phyloP scores from a whole-genome alignment of 2,329 filamentous ascomycete species.

The Arthrobotrys conoides region DNA sequence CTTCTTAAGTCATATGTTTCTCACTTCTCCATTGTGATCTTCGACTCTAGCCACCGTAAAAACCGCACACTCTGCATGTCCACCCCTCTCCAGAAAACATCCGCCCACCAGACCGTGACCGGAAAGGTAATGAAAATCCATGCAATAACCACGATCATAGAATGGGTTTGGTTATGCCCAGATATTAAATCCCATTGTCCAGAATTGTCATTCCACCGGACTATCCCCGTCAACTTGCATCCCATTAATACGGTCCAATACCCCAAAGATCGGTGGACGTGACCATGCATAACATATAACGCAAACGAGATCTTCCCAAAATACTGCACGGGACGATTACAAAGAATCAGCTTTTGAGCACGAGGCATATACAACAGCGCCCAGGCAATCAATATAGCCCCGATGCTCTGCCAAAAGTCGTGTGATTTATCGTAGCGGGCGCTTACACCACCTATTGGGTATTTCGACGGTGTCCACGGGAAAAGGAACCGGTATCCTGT shows the following conservation, averaged over 20 bases:
- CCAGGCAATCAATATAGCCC: constrained; percentile 23
- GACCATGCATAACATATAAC: constrained; percentile 39
- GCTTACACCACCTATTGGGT: neutral
- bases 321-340: constrained; percentile 27
- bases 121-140: constrained; percentile 32
- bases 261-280: constrained; percentile 23
- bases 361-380: constrained; percentile 21
- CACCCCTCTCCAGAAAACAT: constrained; percentile 40
- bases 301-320: constrained; percentile 42
- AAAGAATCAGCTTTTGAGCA: constrained; percentile 5
- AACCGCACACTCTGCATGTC: constrained; percentile 45
- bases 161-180: constrained; percentile 1
- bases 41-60: constrained; percentile 43
- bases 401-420: constrained; percentile 41
- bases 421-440: constrained; percentile 2
- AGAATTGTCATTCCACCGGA: neutral
- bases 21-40: constrained; percentile 24
- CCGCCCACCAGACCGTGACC: constrained; percentile 19
- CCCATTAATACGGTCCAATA: constrained; percentile 2
- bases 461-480: constrained; percentile 13
- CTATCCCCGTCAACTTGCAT: neutral
- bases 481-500: constrained; percentile 29
- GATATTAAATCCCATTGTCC: neutral
- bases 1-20: neutral
- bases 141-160: constrained; percentile 17